Percentiles rank a stretch among this genome's conserved stretches.
phyloP scores from a whole-genome alignment of 495 filamentous ascomycete species.

The Paragyromitra xinjiangensis region DNA sequence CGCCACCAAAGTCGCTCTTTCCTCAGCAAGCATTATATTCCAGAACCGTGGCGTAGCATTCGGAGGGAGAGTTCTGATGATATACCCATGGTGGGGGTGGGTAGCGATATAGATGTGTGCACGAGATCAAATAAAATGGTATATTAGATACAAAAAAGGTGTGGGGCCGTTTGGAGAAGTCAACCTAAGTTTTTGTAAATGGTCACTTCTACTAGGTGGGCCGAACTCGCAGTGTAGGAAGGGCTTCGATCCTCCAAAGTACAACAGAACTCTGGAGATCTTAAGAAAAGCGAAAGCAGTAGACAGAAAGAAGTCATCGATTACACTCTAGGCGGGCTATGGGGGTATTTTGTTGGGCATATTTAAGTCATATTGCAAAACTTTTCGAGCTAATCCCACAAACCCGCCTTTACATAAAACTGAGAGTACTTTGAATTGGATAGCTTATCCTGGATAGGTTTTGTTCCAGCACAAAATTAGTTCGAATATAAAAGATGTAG shows the following conservation, averaged over 20 bases:
- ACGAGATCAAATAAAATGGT: neutral
- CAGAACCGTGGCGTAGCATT: neutral
- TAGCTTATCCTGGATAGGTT: too few relatives aligned
- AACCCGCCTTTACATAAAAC: too few relatives aligned
- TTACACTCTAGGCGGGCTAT: neutral
- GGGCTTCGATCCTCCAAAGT: neutral
- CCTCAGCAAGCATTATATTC: too few relatives aligned
- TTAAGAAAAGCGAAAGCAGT: neutral
- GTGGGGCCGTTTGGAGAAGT: neutral
- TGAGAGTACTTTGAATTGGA: too few relatives aligned
- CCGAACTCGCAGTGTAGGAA: neutral
- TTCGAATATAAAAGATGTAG: too few relatives aligned
- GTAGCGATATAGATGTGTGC: neutral
- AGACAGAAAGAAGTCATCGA: neutral
- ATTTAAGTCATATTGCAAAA: too few relatives aligned
- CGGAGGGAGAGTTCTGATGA: neutral
- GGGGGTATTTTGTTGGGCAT: neutral
- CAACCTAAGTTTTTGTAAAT: neutral
- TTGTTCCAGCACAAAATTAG: too few relatives aligned
- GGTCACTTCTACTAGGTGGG: neutral
- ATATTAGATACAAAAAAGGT: neutral
- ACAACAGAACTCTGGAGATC: neutral
- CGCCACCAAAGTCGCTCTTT: neutral
- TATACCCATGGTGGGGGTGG: neutral
- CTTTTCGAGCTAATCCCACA: too few relatives aligned